phyloP scores from a whole-genome alignment of 768 basidiomycete species.

The Suillus weaverae region DNA sequence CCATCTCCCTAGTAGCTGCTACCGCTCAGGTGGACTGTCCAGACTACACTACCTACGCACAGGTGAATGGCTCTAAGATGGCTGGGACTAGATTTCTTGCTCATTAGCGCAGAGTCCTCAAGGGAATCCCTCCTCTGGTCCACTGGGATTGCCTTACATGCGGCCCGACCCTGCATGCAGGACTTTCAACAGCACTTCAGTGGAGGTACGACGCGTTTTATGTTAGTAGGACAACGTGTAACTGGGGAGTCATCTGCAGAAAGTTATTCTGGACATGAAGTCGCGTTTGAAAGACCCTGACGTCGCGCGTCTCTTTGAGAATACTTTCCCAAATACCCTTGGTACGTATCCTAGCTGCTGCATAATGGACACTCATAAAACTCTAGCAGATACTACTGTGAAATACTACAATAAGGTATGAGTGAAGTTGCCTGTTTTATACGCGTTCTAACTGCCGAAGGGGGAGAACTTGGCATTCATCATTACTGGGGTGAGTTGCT shows the following conservation, averaged over 20 bases:
- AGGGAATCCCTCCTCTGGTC: conserved; percentile 58
- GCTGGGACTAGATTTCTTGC: background rate
- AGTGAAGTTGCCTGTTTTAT: background rate
- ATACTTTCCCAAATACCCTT: conserved; percentile 80
- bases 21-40: conserved; percentile 46
- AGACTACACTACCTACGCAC: conserved; percentile 61
- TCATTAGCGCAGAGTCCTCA: conserved; percentile 49
- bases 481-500: conserved; percentile 63
- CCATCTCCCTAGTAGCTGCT: conserved; percentile 25
- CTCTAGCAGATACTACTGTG: conserved; percentile 66
- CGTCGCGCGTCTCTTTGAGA: conserved; percentile 76
- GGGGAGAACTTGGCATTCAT: conserved; percentile 79
- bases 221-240: background rate
- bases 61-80: conserved; percentile 34
- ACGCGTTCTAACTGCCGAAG: conserved; percentile 12
- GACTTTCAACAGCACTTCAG: conserved; percentile 73
- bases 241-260: conserved; percentile 35
- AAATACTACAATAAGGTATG: conserved; percentile 66
- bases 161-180: conserved; percentile 66
- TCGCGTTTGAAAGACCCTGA: conserved; percentile 72
- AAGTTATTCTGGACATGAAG: conserved; percentile 76
- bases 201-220: conserved; percentile 51
- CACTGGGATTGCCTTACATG: conserved; percentile 70
- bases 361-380: background rate
- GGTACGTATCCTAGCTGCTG: conserved; percentile 40